Percentiles rank a stretch among this genome's conserved stretches.
Evolutionary conservation across 805 yeast species (phyloP).

Genomic region (Lachancea sp.): DNA sequence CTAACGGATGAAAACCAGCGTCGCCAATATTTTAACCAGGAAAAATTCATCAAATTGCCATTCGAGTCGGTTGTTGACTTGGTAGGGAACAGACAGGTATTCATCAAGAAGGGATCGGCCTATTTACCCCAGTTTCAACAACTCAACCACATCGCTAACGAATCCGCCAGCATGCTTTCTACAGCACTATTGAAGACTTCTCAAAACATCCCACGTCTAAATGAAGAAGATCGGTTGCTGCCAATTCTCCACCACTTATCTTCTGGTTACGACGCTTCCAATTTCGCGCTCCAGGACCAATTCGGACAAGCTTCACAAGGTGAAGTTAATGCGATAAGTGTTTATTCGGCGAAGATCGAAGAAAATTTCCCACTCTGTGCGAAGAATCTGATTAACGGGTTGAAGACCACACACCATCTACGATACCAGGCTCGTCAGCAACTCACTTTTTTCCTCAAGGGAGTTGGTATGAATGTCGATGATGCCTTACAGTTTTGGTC

Average conservation of each 20-base stretch:
- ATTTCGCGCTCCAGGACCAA: slow-evolving; percentile 37
- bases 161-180: slow-evolving; percentile 51
- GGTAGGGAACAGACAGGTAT: slow-evolving; percentile 65
- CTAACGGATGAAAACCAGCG: slow-evolving; percentile 41
- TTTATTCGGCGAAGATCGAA: slow-evolving; percentile 47
- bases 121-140: slow-evolving; percentile 82
- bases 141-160: slow-evolving; percentile 59
- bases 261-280: slow-evolving; percentile 57
- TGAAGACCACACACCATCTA: slow-evolving; percentile 61
- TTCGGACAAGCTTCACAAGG: slow-evolving; percentile 31
- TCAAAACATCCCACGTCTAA: slow-evolving; percentile 72
- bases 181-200: slow-evolving; percentile 58
- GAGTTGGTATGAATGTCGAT: slow-evolving; percentile 79
- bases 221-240: slow-evolving; percentile 83
- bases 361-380: slow-evolving; percentile 82
- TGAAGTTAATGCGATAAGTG: slow-evolving; percentile 55
- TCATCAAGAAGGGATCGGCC: slow-evolving; percentile 62
- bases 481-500: slow-evolving; percentile 88
- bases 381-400: slow-evolving; percentile 54
- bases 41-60: slow-evolving; percentile 74
- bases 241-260: slow-evolving; percentile 80
- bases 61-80: slow-evolving; percentile 80
- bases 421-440: slow-evolving; percentile 82
- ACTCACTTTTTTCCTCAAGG: slow-evolving; percentile 76
- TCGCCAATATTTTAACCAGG: slow-evolving; percentile 47